Conservation (phyloP, 2,329 filamentous ascomycete species). For the Ciborinia camelliae region DNA sequence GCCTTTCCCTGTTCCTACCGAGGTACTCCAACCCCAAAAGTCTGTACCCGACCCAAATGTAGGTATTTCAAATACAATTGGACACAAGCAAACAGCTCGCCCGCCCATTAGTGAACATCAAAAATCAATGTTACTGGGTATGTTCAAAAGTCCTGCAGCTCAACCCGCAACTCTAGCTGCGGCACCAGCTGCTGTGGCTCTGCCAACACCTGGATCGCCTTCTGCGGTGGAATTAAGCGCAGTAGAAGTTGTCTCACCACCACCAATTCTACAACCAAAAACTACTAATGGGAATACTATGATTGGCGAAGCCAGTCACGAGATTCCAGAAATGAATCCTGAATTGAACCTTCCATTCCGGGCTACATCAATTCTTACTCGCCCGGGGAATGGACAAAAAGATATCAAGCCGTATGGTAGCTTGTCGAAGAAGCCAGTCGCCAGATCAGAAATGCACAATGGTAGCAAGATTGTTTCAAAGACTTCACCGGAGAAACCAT, state of each 20-base stretch:
- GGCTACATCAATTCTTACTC: conserved; percentile 32
- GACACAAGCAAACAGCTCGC: conserved; percentile 22
- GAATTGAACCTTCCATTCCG: conserved; percentile 33
- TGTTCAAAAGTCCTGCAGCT: conserved; percentile 35
- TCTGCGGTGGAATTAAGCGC: conserved; percentile 37
- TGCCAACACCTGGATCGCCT: conserved; percentile 30
- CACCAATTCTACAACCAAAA: not conserved
- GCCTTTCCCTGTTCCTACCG: conserved; percentile 4
- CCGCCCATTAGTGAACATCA: conserved; percentile 32
- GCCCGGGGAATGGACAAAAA: conserved; percentile 27
- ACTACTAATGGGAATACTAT: conserved; percentile 20
- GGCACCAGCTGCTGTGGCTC: conserved; percentile 25
- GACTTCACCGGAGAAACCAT: conserved; percentile 42
- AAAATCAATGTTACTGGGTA: conserved; percentile 32
- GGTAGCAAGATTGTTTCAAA: conserved; percentile 8
- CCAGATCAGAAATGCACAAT: conserved; percentile 3
- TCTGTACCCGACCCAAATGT: conserved; percentile 11
- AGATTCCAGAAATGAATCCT: conserved; percentile 29
- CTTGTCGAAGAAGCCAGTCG: conserved; percentile 4
- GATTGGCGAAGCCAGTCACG: not conserved
- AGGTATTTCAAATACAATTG: not conserved
- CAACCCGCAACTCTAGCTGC: conserved; percentile 23
- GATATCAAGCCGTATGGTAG: conserved; percentile 17
- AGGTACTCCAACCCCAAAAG: conserved; percentile 12
- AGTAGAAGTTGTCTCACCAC: conserved; percentile 32